These are phyloP conservation scores for Alternaria panax DNA, from an alignment of 2,329 filamentous ascomycete genomes.

Conservation along the genomic window DNA sequence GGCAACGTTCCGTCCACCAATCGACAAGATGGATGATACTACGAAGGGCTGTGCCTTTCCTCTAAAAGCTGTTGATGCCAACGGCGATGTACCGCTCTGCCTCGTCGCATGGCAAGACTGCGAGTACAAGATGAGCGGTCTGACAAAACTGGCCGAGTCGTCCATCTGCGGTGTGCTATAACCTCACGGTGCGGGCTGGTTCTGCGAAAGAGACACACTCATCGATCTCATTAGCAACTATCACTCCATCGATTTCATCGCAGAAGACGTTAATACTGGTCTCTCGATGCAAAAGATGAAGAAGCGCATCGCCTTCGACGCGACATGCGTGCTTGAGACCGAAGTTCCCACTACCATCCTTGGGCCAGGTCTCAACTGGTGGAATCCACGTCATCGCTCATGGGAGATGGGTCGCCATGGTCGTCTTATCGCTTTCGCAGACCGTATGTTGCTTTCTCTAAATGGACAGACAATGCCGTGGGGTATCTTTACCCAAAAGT, in stretches of 20 bases:
- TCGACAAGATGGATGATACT: constrained; percentile 20
- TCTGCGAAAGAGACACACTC: constrained; percentile 23
- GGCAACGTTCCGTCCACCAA: constrained; percentile 18
- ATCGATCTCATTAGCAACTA: constrained; percentile 26
- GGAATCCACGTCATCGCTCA: constrained; percentile 21
- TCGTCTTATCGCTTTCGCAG: constrained; percentile 22
- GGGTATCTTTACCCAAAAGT: constrained; percentile 27
- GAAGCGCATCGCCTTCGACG: constrained; percentile 26
- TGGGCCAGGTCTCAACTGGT: constrained; percentile 27
- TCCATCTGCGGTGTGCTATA: constrained; percentile 25
- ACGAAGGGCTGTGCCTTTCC: constrained; percentile 26
- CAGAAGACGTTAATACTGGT: constrained; percentile 26
- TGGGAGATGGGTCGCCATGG: constrained; percentile 32
- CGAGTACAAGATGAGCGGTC: constrained; percentile 22
- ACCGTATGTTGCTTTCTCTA: constrained; percentile 20
- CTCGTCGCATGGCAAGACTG: constrained; percentile 29
- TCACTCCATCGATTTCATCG: constrained; percentile 30
- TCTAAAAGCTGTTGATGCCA: constrained; percentile 25
- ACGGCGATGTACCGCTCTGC: constrained; percentile 17
- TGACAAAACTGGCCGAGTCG: constrained; percentile 22
- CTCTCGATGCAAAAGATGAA: constrained; percentile 24
- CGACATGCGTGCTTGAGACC: constrained; percentile 22
- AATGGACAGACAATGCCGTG: constrained; percentile 16
- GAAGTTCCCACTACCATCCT: constrained; percentile 28
- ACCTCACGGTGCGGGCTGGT: constrained; percentile 30